Evolutionary conservation across 129 eudicot genomes (phyloP).

Genomic region (Sambucus nigra): DNA sequence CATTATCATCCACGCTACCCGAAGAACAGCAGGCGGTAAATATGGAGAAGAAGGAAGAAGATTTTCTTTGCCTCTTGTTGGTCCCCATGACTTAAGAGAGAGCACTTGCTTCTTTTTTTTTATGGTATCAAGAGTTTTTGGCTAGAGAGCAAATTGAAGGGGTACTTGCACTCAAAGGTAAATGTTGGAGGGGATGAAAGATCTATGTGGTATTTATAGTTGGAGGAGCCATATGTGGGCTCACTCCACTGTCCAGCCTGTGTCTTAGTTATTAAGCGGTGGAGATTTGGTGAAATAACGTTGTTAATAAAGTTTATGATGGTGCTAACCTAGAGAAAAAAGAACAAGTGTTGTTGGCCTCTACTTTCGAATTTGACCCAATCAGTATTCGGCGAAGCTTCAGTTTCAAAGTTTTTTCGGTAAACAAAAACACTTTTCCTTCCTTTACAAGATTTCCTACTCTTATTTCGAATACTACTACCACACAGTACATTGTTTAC

Average conservation of each 20-base stretch:
- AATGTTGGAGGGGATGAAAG: not conserved
- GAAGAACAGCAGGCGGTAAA: slow-evolving; percentile 2
- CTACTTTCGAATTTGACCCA: no score
- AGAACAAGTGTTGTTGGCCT: no score
- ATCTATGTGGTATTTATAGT: not conserved
- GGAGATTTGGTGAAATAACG: not conserved
- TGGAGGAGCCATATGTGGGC: not conserved
- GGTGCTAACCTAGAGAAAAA: no score
- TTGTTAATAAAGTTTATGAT: not conserved
- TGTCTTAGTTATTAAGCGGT: not conserved
- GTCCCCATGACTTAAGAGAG: not conserved
- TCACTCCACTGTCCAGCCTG: no score
- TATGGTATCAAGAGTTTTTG: not conserved
- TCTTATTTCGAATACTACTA: not conserved
- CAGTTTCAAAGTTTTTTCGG: no score
- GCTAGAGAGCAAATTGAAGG: not conserved
- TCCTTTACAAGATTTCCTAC: not conserved
- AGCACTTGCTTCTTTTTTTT: not conserved
- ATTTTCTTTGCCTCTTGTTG: not conserved
- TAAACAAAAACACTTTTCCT: no score
- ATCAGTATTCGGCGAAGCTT: no score
- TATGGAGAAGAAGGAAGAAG: not conserved
- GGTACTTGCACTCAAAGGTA: not conserved
- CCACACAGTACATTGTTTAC: not conserved
- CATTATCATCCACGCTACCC: slow-evolving; percentile 3